Base-by-base conservation (phyloP, 192 early-diverging fungal genomes). In the Gamsiella multidivaricata region DNA sequence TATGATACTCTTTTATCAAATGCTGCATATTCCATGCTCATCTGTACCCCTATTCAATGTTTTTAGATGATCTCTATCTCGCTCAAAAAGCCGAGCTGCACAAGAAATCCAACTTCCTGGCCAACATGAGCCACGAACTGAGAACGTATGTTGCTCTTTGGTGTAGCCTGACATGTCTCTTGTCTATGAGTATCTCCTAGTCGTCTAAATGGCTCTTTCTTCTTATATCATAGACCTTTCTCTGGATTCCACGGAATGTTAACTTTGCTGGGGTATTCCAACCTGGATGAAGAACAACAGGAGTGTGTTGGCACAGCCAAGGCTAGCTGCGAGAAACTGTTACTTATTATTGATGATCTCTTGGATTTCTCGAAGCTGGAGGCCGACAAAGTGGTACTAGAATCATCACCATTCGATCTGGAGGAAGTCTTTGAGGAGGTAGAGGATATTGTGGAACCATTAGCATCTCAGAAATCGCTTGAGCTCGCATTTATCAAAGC, bases 291-390 rank as follows among this genome's bases (percentile, higher is more conserved):
- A 6, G 85, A 86, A 29, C 84, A 86, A 26, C 47, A 67, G 23
- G 84, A 86, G 46, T 79, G 79, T 54, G 84, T 86, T 6, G 50
- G 69, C 42, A 86, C 82, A 17, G 84, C 84, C 31, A 86, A 86
- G 31, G 68, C 81, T 29, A 82, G 80, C 20, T 86, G 84, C 53
- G 82, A 86, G 53, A 83, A 82, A 61, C 45, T 86, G 15, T 49
- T 86, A 3, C 58, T 78, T 34, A 86, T 86, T 39, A 85, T 85
- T 58, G 83, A 81, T 41, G 81, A 75, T 49, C 50, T 62, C 20
- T 54, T 65, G 60, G 62, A 90, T 50, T 88, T 87, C 59, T 86
- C 85, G 14, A 88, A 88, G 56, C 65, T 88, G 47, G 88, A 90
- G 54, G 88, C 87, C 6, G 85, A 86, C 25, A 84, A 86, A 31